Base-by-base conservation (phyloP, 257 asterid genomes). In the Nicotiana undulata region DNA sequence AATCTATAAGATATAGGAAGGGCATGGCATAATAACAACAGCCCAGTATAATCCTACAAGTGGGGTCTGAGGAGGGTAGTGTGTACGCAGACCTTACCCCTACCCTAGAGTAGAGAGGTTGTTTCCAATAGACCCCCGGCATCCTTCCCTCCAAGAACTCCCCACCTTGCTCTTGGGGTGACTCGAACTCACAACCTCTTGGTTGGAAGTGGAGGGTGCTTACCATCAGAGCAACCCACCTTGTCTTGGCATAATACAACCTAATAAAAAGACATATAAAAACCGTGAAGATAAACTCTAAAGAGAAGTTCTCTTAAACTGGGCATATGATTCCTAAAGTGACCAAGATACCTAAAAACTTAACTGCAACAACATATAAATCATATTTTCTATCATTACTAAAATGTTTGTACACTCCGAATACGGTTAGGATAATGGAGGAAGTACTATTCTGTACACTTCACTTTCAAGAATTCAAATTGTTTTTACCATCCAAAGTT, bases 1-100 rank as follows among this genome's bases (percentile, higher is more conserved):
- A 64, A 65, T 76, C 80, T 83, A 65, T 90, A 78, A 89, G 90
- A 79, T 31, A 24, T 26, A n/a, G 31, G 63, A 63, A 80, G 63
- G 63, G 9, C 26, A 49, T 24, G 22, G n/a, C 15, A 46, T 74
- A 8, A 15, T 46, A 49, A n/a, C n/a, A n/a, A n/a, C n/a, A n/a
- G n/a, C n/a, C n/a, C n/a, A n/a, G n/a, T n/a, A n/a, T n/a, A n/a
- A n/a, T n/a, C n/a, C n/a, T n/a, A n/a, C n/a, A n/a, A n/a, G n/a
- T n/a, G n/a, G n/a, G n/a, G n/a, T n/a, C n/a, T n/a, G n/a, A n/a
- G n/a, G n/a, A n/a, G n/a, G n/a, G n/a, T n/a, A n/a, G n/a, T n/a
- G n/a, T n/a, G n/a, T n/a, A n/a, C n/a, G n/a, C n/a, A n/a, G n/a
- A n/a, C n/a, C n/a, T n/a, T n/a, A n/a, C n/a, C n/a, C n/a, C n/a